phyloP scores from a whole-genome alignment of 805 yeast genomes.

The Phaffomyces opuntiae region DNA sequence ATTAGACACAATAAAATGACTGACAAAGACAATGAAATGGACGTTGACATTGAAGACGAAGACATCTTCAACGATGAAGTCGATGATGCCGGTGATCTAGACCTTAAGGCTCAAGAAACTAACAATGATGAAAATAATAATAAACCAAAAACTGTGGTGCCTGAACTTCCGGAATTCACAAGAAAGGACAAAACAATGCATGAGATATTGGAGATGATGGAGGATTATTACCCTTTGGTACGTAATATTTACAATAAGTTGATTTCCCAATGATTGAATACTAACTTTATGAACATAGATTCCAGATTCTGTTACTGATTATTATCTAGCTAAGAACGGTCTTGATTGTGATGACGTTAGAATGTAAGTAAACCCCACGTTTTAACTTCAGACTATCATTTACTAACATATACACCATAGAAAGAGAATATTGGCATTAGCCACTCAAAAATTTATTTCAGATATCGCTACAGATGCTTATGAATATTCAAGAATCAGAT shows the following conservation, averaged over 20 bases:
- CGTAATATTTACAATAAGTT: background rate
- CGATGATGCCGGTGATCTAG: constrained; percentile 6
- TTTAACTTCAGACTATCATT: no score
- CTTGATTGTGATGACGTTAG: constrained; percentile 72
- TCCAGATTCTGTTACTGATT: constrained; percentile 95
- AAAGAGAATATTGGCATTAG: constrained; percentile 72
- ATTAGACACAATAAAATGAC: background rate
- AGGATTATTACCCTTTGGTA: constrained; percentile 81
- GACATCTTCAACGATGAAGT: constrained; percentile 21
- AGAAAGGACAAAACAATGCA: constrained; percentile 75
- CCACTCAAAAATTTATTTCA: constrained; percentile 91
- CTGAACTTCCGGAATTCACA: constrained; percentile 58
- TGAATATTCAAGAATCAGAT: constrained; percentile 88
- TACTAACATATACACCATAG: constrained; percentile 1
- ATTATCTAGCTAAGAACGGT: constrained; percentile 80
- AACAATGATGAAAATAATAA: constrained; percentile 12
- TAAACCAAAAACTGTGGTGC: constrained; percentile 9
- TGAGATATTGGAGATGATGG: constrained; percentile 84
- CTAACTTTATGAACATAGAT: constrained; percentile 30
- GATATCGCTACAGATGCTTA: constrained; percentile 96
- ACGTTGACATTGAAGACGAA: constrained; percentile 20
- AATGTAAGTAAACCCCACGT: constrained; percentile 26
- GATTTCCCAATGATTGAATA: background rate
- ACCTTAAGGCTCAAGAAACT: constrained; percentile 7
- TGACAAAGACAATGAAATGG: constrained; percentile 5